Conservation (phyloP, 306 rosid species). For the Dryas drummondii region DNA sequence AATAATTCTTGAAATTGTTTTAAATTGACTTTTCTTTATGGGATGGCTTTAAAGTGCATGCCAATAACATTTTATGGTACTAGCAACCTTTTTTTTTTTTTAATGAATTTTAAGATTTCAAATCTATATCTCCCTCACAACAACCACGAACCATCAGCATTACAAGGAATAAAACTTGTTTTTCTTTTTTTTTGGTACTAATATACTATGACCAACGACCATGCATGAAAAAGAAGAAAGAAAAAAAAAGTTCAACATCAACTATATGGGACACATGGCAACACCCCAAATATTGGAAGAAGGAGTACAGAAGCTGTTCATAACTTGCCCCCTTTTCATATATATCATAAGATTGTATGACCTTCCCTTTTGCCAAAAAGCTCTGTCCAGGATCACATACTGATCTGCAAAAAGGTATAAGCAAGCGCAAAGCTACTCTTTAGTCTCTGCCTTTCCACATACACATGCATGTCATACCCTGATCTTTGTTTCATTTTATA, state of each 20-base stretch:
- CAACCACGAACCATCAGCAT: background rate
- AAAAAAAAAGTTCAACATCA: background rate
- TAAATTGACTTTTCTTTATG: slow-evolving; percentile 40
- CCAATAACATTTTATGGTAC: slow-evolving; percentile 17
- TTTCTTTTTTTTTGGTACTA: background rate
- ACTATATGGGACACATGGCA: slow-evolving; percentile 54
- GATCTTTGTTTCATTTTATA: slow-evolving; percentile 6
- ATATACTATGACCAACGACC: background rate
- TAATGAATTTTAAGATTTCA: slow-evolving; percentile 15
- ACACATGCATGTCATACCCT: slow-evolving; percentile 11
- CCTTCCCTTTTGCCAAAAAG: slow-evolving; percentile 37
- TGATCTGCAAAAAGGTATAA: slow-evolving; percentile 29
- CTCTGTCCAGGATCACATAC: slow-evolving; percentile 28
- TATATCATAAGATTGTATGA: slow-evolving; percentile 16
- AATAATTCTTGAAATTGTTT: slow-evolving; percentile 38
- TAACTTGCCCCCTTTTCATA: slow-evolving; percentile 19
- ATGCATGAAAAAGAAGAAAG: background rate
- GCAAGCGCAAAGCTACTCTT: slow-evolving; percentile 20
- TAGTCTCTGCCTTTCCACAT: slow-evolving; percentile 23
- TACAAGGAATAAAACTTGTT: background rate
- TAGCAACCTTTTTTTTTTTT: background rate
- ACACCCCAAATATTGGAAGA: slow-evolving; percentile 41
- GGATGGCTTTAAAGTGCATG: slow-evolving; percentile 35
- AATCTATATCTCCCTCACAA: slow-evolving; percentile 20
- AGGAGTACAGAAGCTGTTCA: slow-evolving; percentile 17